A percentile compares a stretch with the other conserved stretches of the same genome.
Conservation (phyloP, 148 eudicot genomes). For the Rheum nobile region DNA sequence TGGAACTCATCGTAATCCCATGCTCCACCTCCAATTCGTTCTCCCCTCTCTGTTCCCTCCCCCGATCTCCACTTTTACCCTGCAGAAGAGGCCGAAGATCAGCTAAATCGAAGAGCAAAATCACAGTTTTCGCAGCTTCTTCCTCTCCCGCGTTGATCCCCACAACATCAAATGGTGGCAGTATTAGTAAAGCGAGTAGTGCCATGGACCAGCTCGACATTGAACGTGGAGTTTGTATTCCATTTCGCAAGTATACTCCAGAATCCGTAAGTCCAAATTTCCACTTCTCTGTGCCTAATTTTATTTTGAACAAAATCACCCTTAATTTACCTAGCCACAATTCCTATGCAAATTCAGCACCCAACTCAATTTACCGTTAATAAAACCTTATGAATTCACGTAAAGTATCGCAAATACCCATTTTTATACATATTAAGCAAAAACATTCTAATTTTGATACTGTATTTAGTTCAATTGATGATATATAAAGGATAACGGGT, state of each 20-base stretch:
- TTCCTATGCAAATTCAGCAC: no score
- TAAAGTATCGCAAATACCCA: no score
- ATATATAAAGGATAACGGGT: neutral
- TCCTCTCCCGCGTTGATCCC: neutral
- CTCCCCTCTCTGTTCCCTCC: neutral
- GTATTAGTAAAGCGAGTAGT: constrained; percentile 19
- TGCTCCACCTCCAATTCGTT: neutral
- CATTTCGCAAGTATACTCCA: constrained; percentile 89
- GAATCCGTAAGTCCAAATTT: constrained; percentile 31
- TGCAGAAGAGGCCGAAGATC: constrained; percentile 2
- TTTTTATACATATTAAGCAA: no score
- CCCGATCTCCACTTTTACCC: neutral
- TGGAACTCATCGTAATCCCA: constrained; percentile 7
- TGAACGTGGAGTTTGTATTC: constrained; percentile 95
- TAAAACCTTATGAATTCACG: no score
- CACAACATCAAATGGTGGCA: neutral
- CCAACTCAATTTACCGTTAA: no score
- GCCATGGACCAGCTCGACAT: constrained; percentile 86
- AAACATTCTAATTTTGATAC: no score
- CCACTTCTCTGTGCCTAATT: neutral
- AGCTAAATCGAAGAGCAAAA: neutral
- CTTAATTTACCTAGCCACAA: no score
- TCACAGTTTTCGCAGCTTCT: constrained; percentile 1
- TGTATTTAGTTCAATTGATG: neutral
- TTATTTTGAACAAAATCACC: neutral